These are phyloP conservation scores for Rhizophagus prolifer DNA, from an alignment of 192 early-diverging fungal genomes.

Conservation along the genomic window DNA sequence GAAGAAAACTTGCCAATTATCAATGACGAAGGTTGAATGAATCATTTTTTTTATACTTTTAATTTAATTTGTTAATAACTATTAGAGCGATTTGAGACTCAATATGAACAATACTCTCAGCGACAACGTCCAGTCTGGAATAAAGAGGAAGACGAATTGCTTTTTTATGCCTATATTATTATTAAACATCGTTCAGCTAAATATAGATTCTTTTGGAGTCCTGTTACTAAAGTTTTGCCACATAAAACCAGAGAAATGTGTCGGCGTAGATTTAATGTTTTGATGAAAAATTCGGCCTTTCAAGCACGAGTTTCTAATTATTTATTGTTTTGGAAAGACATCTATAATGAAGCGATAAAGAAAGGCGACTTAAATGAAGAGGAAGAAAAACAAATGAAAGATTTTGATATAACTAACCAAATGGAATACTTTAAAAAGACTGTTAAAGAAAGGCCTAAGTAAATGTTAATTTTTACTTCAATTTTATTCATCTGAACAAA, in stretches of 20 bases:
- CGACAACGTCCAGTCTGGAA: conserved; percentile 27
- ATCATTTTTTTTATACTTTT: too few species aligned
- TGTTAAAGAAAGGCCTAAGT: conserved; percentile 18
- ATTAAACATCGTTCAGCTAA: conserved; percentile 24
- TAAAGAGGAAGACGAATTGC: conserved; percentile 27
- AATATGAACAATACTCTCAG: conserved; percentile 23
- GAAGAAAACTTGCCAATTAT: conserved; percentile 31
- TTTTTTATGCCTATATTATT: conserved; percentile 30
- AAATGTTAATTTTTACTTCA: neutral
- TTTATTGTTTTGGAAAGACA: conserved; percentile 20
- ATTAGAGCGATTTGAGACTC: conserved; percentile 28
- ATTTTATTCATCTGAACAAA: neutral
- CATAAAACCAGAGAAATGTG: conserved; percentile 31
- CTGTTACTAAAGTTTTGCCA: conserved; percentile 26
- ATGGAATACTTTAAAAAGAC: conserved; percentile 27
- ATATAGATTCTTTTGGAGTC: conserved; percentile 30
- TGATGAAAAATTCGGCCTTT: conserved; percentile 14
- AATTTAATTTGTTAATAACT: neutral
- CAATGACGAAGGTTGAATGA: conserved; percentile 11
- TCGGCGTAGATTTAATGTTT: conserved; percentile 28
- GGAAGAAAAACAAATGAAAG: conserved; percentile 22
- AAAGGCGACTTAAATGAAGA: conserved; percentile 25
- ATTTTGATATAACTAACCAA: conserved; percentile 26
- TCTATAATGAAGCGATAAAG: conserved; percentile 22
- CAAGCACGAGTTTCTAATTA: conserved; percentile 12